phyloP scores from a whole-genome alignment of 2,329 filamentous ascomycete species.

The Ambrosiella cleistominuta region DNA sequence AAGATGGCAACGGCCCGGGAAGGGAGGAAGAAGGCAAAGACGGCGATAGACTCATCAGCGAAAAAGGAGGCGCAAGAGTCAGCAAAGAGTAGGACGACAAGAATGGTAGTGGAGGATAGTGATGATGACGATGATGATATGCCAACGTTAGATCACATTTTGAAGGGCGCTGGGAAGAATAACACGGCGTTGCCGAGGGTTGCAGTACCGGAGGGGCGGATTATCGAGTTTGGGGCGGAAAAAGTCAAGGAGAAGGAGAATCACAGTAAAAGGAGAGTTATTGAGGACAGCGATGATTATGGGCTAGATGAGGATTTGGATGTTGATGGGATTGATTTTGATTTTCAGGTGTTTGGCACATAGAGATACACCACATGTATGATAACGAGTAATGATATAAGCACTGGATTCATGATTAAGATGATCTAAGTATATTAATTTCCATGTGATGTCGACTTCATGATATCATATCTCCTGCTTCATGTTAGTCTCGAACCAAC shows the following conservation, averaged over 20 bases:
- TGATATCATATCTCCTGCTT: no score
- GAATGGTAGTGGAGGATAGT: no score
- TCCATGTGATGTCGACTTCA: no score
- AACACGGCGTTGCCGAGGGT: neutral
- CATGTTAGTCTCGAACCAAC: no score
- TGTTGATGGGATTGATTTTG: slow-evolving; percentile 6
- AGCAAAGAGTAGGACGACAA: neutral
- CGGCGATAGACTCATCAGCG: neutral
- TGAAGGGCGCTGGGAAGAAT: neutral
- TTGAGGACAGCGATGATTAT: slow-evolving; percentile 9
- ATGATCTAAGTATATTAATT: no score
- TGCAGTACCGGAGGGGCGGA: neutral
- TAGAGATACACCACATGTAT: no score
- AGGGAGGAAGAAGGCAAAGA: neutral
- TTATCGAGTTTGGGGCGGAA: neutral
- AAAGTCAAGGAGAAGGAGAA: no score
- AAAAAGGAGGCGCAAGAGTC: neutral
- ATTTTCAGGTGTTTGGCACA: neutral
- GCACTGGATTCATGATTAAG: no score
- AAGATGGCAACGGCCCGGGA: neutral
- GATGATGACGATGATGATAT: slow-evolving; percentile 1
- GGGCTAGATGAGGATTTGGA: slow-evolving; percentile 8
- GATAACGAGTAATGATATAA: no score
- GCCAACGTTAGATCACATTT: neutral
- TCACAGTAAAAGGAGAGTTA: neutral